Percentiles rank a stretch among this genome's conserved stretches.
Conservation (phyloP, 768 basidiomycete genomes). For the Paxillus involutus region DNA sequence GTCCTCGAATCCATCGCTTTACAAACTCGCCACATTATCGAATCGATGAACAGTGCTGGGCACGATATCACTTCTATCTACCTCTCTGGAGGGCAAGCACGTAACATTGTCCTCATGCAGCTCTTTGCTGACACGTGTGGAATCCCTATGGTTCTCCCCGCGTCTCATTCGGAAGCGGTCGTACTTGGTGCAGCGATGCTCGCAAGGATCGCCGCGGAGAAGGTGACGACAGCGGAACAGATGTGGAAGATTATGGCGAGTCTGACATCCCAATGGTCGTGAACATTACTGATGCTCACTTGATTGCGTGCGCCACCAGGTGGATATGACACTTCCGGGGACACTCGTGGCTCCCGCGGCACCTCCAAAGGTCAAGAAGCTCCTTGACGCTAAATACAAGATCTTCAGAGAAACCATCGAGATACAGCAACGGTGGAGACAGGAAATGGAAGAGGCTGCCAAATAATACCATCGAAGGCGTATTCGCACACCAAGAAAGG, state of each 20-base stretch:
- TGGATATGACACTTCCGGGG: conserved; percentile 90
- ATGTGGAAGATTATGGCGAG: conserved; percentile 92
- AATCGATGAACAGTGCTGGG: conserved; percentile 81
- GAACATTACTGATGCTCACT: background rate
- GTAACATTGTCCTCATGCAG: conserved; percentile 85
- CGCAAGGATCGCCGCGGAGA: conserved; percentile 79
- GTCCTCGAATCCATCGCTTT: conserved; percentile 92
- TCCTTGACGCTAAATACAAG: conserved; percentile 90
- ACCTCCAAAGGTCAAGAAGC: conserved; percentile 59
- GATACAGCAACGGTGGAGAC: conserved; percentile 85
- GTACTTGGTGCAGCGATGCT: conserved; percentile 95
- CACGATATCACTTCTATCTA: conserved; percentile 83
- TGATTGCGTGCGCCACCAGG: conserved; percentile 38
- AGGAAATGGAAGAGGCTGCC: conserved; percentile 65
- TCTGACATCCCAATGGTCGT: background rate
- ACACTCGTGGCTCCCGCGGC: conserved; percentile 66
- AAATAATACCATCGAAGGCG: background rate
- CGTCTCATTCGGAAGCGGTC: conserved; percentile 75
- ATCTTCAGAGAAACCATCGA: conserved; percentile 90
- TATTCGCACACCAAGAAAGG: background rate
- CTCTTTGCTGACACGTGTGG: conserved; percentile 84
- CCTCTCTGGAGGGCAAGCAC: conserved; percentile 92
- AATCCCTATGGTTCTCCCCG: conserved; percentile 82
- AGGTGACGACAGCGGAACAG: conserved; percentile 51
- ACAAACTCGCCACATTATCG: conserved; percentile 92